Conservation (phyloP, 441 rosid genomes). For the Biscutella laevigata region DNA sequence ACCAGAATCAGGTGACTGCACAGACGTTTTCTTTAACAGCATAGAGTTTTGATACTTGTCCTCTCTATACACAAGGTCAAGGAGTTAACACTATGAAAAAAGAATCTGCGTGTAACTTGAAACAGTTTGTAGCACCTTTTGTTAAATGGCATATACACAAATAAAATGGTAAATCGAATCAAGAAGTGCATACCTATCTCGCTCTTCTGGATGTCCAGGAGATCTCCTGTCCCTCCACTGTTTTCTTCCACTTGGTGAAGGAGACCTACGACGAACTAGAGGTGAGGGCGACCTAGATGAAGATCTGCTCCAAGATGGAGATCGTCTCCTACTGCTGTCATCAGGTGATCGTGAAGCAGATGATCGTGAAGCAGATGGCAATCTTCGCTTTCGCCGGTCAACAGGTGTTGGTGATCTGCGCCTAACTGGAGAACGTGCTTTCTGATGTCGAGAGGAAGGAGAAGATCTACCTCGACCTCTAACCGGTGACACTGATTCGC, state of each 20-base stretch:
- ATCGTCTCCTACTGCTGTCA: slow-evolving; percentile 32
- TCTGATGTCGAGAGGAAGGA: slow-evolving; percentile 22
- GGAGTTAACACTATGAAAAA: not conserved
- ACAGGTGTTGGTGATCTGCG: slow-evolving; percentile 37
- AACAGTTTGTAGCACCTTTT: not conserved
- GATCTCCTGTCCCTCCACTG: slow-evolving; percentile 31
- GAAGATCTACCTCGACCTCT: slow-evolving; percentile 27
- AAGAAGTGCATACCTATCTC: slow-evolving; percentile 36
- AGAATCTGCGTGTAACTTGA: slow-evolving; percentile 1
- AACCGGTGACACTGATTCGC: slow-evolving; percentile 32
- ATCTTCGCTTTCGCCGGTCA: slow-evolving; percentile 28
- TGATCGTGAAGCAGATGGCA: too few relatives aligned
- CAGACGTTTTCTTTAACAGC: slow-evolving; percentile 25
- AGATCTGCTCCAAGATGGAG: slow-evolving; percentile 34
- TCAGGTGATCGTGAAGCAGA: slow-evolving; percentile 37
- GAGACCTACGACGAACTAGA: slow-evolving; percentile 31
- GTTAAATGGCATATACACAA: not conserved
- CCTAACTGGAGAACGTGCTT: slow-evolving; percentile 31
- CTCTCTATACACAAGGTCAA: slow-evolving; percentile 21
- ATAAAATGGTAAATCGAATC: not conserved
- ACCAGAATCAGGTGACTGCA: slow-evolving; percentile 26
- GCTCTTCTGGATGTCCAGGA: slow-evolving; percentile 37
- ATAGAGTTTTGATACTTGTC: slow-evolving; percentile 27
- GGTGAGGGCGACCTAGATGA: slow-evolving; percentile 37
- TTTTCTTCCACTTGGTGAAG: slow-evolving; percentile 33